These are phyloP conservation scores for Artemisia annua DNA, from an alignment of 129 eudicot genomes.

Conservation along the genomic window DNA sequence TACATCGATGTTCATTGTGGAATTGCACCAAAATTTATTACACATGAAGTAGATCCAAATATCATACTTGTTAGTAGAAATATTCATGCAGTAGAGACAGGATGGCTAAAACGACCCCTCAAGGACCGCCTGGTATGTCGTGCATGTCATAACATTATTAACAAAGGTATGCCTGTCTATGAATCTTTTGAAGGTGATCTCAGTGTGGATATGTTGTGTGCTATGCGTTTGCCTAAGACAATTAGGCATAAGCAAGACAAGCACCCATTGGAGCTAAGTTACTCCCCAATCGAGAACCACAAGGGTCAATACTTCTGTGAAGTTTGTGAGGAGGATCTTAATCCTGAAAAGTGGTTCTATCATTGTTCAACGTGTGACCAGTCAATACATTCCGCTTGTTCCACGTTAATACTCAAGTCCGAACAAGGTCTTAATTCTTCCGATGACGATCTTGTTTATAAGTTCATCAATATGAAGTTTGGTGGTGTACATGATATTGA, in stretches of 20 bases:
- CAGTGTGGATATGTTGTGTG: slow-evolving; percentile 4
- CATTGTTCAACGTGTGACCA: slow-evolving; percentile 11
- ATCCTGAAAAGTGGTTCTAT: slow-evolving; percentile 18
- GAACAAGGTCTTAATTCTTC: neutral
- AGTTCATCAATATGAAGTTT: neutral
- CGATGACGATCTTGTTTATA: neutral
- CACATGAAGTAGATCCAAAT: too few relatives aligned
- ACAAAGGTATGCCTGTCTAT: too few relatives aligned
- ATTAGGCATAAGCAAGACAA: slow-evolving; percentile 21
- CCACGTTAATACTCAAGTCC: slow-evolving; percentile 6
- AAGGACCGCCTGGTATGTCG: too few relatives aligned
- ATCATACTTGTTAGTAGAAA: too few relatives aligned
- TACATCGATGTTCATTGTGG: too few relatives aligned
- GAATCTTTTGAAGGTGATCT: too few relatives aligned
- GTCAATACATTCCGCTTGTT: slow-evolving; percentile 21
- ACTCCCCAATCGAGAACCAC: slow-evolving; percentile 16
- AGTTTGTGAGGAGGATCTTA: slow-evolving; percentile 18
- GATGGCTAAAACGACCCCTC: too few relatives aligned
- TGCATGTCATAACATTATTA: too few relatives aligned
- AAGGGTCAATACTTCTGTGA: slow-evolving; percentile 24
- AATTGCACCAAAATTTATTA: too few relatives aligned
- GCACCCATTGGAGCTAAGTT: slow-evolving; percentile 21
- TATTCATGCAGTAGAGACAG: too few relatives aligned
- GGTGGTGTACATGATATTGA: too few relatives aligned
- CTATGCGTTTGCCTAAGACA: slow-evolving; percentile 2